phyloP scores from a whole-genome alignment of 1,139 yeast genomes.

The Nakaseomyces sp. region DNA sequence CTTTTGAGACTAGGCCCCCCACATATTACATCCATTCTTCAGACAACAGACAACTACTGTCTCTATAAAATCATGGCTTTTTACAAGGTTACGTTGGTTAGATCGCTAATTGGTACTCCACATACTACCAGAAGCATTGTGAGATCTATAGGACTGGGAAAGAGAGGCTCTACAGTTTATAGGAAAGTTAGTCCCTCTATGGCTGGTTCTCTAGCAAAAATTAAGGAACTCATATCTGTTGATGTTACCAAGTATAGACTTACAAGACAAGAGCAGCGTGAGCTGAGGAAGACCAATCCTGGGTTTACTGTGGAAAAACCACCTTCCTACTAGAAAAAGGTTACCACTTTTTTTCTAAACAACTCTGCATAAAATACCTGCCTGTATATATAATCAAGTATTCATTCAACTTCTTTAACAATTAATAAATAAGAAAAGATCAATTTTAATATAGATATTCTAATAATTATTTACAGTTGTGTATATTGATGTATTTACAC shows the following conservation, averaged over 20 bases:
- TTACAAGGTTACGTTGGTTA: conserved; percentile 64
- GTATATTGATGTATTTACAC: too few species aligned
- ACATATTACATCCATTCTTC: too few species aligned
- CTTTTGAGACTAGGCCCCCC: too few species aligned
- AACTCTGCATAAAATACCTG: too few species aligned
- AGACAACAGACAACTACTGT: too few species aligned
- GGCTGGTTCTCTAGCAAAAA: conserved; percentile 76
- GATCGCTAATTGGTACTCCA: conserved; percentile 84
- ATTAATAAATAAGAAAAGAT: too few species aligned
- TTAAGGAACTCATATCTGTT: conserved; percentile 84
- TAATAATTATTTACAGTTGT: neutral
- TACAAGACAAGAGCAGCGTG: conserved; percentile 44
- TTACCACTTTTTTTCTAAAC: neutral
- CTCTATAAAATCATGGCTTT: conserved; percentile 31
- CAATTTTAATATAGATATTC: too few species aligned
- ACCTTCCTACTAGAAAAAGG: neutral
- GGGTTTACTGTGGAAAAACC: conserved; percentile 47
- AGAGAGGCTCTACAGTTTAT: conserved; percentile 66
- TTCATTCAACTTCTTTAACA: too few species aligned
- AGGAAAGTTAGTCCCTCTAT: conserved; percentile 66
- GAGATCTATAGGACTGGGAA: conserved; percentile 63
- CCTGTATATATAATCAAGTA: too few species aligned
- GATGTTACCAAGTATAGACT: conserved; percentile 55
- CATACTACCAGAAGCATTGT: conserved; percentile 56
- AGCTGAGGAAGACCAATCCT: conserved; percentile 49